Base-by-base conservation (phyloP, 768 basidiomycete species). In the Suillus clintonianus region DNA sequence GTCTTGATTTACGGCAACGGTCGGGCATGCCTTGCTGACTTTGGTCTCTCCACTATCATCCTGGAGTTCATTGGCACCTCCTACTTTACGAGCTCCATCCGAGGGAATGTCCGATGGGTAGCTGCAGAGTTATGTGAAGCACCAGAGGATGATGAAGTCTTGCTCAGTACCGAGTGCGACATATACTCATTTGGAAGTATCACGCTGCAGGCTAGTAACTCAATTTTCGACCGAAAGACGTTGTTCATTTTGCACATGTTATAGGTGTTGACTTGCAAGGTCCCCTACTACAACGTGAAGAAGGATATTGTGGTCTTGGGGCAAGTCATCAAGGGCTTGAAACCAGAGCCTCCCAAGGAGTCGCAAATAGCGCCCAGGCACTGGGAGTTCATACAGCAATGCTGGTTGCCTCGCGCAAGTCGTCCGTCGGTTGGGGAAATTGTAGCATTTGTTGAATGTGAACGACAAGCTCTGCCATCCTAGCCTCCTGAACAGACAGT, bases 111-210 rank as follows among this genome's bases (percentile, higher is more conserved):
- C 32, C 77, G 80, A 3, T 85, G 83, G 76, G 79, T 82, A n/a
- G 84, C 83, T 63, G 73, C 82, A 0, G 70, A 77, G 13, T 66
- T 82, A 1, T 82, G 77, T 62, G 43, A 41, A 15, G 19, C 53
- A n/a, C 5, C 19, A 7, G 34, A 34, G 8, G 37, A 59, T 8
- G 10, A n/a, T 24, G 59, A 50, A 11, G 11, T 37, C 2, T 36
- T 27, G 15, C 43, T 47, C 36, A 63, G 41, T n/a, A 24, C 36
- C 15, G 68, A n/a, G 32, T 80, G 73, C 61, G 82, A 83, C 69
- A 77, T 82, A n/a, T 83, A 76, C 8, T 82, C 81, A 0, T 80
- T 79, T 63, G 81, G 81, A 5, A 78, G 80, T 65, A 76, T 81
- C 22, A 68, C 68, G n/a, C 11, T 62, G 14, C 64, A 64, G 54